Percentiles rank a stretch among this genome's conserved stretches.
These are phyloP conservation scores for Takakia lepidozioides DNA, from an alignment of 225 moss, liverwort and hornwort species.

Conservation along the genomic window DNA sequence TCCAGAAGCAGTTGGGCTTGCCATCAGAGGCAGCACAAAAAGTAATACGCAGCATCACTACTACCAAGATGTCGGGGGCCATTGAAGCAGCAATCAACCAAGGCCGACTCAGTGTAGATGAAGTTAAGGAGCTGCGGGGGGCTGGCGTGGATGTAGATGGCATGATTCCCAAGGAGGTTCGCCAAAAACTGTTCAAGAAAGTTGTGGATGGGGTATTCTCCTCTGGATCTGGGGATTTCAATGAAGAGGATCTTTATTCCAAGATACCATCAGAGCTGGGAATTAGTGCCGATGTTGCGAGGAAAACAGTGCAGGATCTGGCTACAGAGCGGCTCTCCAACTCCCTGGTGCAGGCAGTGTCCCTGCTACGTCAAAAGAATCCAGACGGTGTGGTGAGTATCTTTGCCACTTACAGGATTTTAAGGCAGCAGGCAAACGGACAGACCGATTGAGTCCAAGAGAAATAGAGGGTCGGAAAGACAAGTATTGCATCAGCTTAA, in stretches of 20 bases:
- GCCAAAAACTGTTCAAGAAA: constrained; percentile 94
- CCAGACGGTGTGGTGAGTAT: constrained; percentile 69
- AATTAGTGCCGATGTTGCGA: constrained; percentile 47
- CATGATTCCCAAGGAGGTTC: constrained; percentile 76
- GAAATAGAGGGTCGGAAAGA: no score
- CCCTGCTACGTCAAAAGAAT: constrained; percentile 85
- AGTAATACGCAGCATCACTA: constrained; percentile 85
- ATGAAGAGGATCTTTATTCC: constrained; percentile 70
- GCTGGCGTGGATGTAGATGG: constrained; percentile 89
- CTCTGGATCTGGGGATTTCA: constrained; percentile 83
- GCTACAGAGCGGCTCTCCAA: constrained; percentile 75
- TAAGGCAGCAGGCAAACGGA: neutral
- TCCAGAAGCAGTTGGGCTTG: constrained; percentile 89
- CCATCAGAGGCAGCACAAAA: constrained; percentile 89
- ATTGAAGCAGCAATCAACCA: constrained; percentile 98
- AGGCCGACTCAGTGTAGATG: constrained; percentile 77
- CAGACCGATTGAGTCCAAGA: neutral
- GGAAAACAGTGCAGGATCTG: constrained; percentile 64
- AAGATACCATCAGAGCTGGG: constrained; percentile 87
- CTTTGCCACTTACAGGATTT: neutral
- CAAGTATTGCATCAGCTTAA: no score
- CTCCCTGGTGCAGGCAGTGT: constrained; percentile 85
- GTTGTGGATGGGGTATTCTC: constrained; percentile 81
- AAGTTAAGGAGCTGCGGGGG: constrained; percentile 87
- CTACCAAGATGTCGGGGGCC: constrained; percentile 90